Percentiles rank a stretch among this genome's conserved stretches.
Evolutionary conservation across 2,329 filamentous ascomycete species (phyloP).

Genomic region (Calonectria honghensis): DNA sequence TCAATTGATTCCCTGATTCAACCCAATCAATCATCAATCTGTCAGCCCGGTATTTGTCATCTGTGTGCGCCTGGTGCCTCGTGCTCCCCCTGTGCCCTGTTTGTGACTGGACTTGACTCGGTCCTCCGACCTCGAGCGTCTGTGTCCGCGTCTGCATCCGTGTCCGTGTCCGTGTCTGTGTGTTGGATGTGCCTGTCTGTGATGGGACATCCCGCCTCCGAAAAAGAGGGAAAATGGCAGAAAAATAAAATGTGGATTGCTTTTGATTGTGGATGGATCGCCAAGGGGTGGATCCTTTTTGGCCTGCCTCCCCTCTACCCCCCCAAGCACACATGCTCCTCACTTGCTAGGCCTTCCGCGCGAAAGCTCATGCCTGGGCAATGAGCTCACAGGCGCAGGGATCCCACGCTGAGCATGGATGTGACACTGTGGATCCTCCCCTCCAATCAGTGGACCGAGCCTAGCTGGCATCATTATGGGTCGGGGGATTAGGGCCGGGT

Average conservation of each 20-base stretch:
- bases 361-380: background rate
- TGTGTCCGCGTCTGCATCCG: conserved; percentile 13
- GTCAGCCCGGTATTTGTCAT: conserved; percentile 25
- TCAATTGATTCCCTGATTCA: conserved; percentile 21
- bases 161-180: conserved; percentile 19
- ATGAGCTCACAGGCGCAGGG: conserved; percentile 14
- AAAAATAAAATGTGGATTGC: conserved; percentile 22
- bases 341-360: conserved; percentile 20
- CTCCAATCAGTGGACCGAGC: conserved; percentile 10
- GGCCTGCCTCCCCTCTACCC: conserved; percentile 1
- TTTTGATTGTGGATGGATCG: conserved; percentile 32
- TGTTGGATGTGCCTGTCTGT: conserved; percentile 21
- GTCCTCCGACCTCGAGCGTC: conserved; percentile 16
- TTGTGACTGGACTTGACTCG: conserved; percentile 28
- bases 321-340: conserved; percentile 16
- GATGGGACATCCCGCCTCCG: conserved; percentile 26
- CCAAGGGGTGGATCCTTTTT: conserved; percentile 21
- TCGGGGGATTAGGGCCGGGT: conserved; percentile 13
- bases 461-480: conserved; percentile 25
- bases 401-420: conserved; percentile 30
- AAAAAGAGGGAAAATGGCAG: background rate
- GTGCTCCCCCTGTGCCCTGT: conserved; percentile 14
- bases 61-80: conserved; percentile 22
- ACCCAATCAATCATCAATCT: conserved; percentile 24
- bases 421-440: conserved; percentile 20